Base-by-base conservation (phyloP, 768 basidiomycete species). In the Russula sp. region DNA sequence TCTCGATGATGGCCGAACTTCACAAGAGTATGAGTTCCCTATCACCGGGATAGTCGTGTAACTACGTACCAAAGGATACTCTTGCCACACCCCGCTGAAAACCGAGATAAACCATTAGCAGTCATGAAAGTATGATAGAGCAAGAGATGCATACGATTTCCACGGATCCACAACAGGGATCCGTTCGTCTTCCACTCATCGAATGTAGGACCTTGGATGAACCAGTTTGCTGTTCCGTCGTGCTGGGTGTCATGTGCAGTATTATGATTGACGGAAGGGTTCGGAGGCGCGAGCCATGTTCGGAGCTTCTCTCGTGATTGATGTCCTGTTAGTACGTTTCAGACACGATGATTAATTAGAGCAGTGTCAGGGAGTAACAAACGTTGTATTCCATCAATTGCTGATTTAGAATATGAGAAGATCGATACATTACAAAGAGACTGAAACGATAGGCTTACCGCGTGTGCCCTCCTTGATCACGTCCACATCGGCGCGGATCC, bases 181-280 rank as follows among this genome's bases (percentile, higher is more conserved):
- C 62, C 40, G 3, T 50, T 44, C 30, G 13, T 4, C 7, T 57
- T 63, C 62, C 62, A 63, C 8, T 51, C 49, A 0, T 11, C 9
- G 26, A 63, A 63, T 6, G 16, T 18, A 1, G 13, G 13, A 0
- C 48, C 30, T 22, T 38, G 28, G 26, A 32, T 42, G 24, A 63
- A 63, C 62, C 62, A 63, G 2, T 8, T 44, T 30, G 56, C 28
- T 1, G 56, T 57, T 3, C 62, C 56, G 20, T 16, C 8, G 9
- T 52, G 38, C 2, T 52, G 62, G 20, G 20, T 20, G 2, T 63
- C 40, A 6, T 34, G 34, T 24, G 62, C 56, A 16, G 26, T 40
- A n/a, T 62, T 62, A 36, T 62, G 61, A 42, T 57, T 62, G 26
- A 42, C n/a, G 16, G 61, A 62, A 18, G 61, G 61, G 22, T 62